These are phyloP conservation scores for Lithohypha guttulata DNA, from an alignment of 2,329 filamentous ascomycete species.

Conservation along the genomic window DNA sequence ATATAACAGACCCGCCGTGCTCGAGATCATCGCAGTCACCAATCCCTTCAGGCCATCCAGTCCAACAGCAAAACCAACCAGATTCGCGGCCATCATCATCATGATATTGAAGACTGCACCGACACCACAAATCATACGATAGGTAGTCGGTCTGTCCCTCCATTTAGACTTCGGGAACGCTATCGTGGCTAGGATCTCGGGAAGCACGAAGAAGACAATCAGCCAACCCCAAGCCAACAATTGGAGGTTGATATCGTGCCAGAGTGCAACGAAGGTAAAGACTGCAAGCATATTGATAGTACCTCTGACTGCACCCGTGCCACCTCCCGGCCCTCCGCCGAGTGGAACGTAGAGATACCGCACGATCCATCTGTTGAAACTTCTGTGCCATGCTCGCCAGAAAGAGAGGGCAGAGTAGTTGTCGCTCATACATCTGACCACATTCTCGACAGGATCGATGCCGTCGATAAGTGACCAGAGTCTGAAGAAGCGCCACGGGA, in stretches of 20 bases:
- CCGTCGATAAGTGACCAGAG: slow-evolving; percentile 89
- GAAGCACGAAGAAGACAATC: slow-evolving; percentile 83
- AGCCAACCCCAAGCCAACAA: slow-evolving; percentile 96
- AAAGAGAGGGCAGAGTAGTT: slow-evolving; percentile 87
- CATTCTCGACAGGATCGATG: slow-evolving; percentile 93
- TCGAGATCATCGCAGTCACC: slow-evolving; percentile 61
- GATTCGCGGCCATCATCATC: slow-evolving; percentile 92
- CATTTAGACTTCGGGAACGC: slow-evolving; percentile 67
- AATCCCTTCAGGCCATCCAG: slow-evolving; percentile 75
- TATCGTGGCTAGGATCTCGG: slow-evolving; percentile 63
- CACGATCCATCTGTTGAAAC: slow-evolving; percentile 87
- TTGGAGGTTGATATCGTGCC: slow-evolving; percentile 91
- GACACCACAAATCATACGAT: slow-evolving; percentile 67
- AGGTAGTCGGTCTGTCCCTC: slow-evolving; percentile 57
- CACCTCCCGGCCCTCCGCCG: slow-evolving; percentile 41
- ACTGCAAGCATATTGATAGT: slow-evolving; percentile 69
- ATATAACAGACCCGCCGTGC: slow-evolving; percentile 67
- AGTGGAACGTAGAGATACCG: slow-evolving; percentile 90
- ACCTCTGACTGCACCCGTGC: slow-evolving; percentile 42
- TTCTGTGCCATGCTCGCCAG: slow-evolving; percentile 94
- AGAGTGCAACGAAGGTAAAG: slow-evolving; percentile 94
- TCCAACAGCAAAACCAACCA: slow-evolving; percentile 90
- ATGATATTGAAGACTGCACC: slow-evolving; percentile 76
- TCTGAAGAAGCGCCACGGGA: slow-evolving; percentile 97
- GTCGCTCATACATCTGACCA: slow-evolving; percentile 91